Evolutionary conservation across 2,329 filamentous ascomycete species (phyloP), one percentile per base, ranked within the genome.

Genomic region (Penicillium decumbens): DNA sequence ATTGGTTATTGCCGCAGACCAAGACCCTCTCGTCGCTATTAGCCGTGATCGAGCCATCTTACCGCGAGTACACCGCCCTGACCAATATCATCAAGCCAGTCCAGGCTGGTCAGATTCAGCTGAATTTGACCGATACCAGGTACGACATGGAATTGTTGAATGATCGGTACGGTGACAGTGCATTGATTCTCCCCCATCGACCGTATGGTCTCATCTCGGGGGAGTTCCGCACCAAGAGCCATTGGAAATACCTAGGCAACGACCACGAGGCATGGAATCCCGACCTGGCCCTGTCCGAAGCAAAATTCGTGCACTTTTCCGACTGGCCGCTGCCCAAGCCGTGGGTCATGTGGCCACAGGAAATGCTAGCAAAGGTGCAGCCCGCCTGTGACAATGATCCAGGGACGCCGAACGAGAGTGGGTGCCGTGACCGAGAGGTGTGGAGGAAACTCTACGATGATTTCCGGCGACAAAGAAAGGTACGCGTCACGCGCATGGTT

Each of bases 111-210:
- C 65, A 70, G 43, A 45, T 67, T 27, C 47, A 58, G 15, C 24
- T 55, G 10, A 60, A 60, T 25, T 41, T 49, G 18, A 60, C 57
- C 6, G 45, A 56, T 9, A 54, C 54, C 5, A 54, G 56, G 32
- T 84, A 80, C 50, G 84, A 87, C 52, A 87, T 87, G 83, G 83
- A 87, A 57, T 71, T 87, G 0, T 68, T 87, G 40, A 87, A 88
- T 56, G 70, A 77, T 9, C 76, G 83, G 6, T 87, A 84, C 55
- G 73, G 70, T 2, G 72, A 80, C 35, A 79, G 67, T 25, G 82
- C 81, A 2, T 63, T 85, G 63, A 73, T 87, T 20, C 72, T 88
- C 1, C 83, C 84, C 0, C 84, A 88, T 51, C 77, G 82, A 0
- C 76, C 76, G 0, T 85, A 85, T 58, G 79, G 76, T 6, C 70